Conservation (phyloP, 352 stramenopile genomes). For the Nothophytophthora sp. region DNA sequence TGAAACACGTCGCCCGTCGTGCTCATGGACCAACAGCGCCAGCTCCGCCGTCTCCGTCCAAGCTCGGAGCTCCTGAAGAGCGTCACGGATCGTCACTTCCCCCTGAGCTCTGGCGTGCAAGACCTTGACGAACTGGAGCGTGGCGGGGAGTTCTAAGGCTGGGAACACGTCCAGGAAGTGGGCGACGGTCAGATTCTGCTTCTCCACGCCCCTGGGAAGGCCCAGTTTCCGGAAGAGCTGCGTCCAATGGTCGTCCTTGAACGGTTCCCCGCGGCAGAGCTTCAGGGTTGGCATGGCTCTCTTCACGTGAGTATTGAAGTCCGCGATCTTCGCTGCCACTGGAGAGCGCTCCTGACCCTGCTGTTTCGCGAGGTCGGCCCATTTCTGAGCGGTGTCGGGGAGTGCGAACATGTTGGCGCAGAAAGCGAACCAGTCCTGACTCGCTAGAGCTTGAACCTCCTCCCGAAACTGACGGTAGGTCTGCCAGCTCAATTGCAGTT, state of each 20-base stretch:
- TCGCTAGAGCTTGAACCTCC: constrained; percentile 67
- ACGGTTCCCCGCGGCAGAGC: constrained; percentile 93
- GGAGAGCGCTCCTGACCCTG: constrained; percentile 51
- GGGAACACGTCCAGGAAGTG: constrained; percentile 90
- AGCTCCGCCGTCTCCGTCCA: constrained; percentile 93
- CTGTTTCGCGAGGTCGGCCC: constrained; percentile 87
- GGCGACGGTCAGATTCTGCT: constrained; percentile 88
- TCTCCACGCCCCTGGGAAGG: constrained; percentile 80
- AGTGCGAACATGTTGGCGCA: constrained; percentile 93
- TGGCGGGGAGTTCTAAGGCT: constrained; percentile 76
- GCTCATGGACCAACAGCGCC: constrained; percentile 87
- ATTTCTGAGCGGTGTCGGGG: constrained; percentile 91
- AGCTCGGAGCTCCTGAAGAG: constrained; percentile 91
- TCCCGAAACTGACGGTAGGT: constrained; percentile 88
- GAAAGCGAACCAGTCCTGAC: constrained; percentile 95
- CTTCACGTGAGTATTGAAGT: constrained; percentile 86
- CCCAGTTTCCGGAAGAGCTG: constrained; percentile 93
- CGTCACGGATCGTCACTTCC: constrained; percentile 95
- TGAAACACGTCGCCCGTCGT: constrained; percentile 66
- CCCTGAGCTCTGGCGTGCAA: constrained; percentile 88
- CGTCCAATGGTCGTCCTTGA: constrained; percentile 97
- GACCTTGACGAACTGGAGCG: constrained; percentile 94
- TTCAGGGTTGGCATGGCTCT: constrained; percentile 92
- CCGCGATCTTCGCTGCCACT: constrained; percentile 77
- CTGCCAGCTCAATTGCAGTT: constrained; percentile 78